Evolutionary conservation across 441 rosid species (phyloP), one percentile per base, ranked within the genome.

Genomic region (Populus hybrid): DNA sequence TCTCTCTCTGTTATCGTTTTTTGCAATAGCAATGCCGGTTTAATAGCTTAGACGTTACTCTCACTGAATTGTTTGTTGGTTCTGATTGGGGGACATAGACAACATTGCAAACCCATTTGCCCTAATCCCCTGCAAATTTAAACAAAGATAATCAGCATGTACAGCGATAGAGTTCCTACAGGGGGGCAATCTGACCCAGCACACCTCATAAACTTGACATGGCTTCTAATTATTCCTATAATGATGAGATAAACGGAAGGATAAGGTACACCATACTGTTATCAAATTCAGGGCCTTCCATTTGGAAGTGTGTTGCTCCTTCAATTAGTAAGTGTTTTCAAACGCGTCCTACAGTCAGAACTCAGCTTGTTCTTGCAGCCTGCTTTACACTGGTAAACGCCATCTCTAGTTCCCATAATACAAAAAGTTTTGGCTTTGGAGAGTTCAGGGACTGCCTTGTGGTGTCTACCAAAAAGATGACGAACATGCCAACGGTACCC

Each of bases 341-440:
- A 0, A 82, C 86, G 3, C 91, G 89, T 4, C 98, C 98, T 0
- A 78, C 84, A 0, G 97, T n/a, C 93, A 67, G 88, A 77, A n/a
- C 78, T 85, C 65, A 94, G 91, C 94, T 94, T 96, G 88, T 84
- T 91, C 85, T n/a, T 84, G 78, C 42, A 96, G 92, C n/a, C 89
- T 96, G 98, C 77, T 81, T 86, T 42, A 96, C 94, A 7, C 94
- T 92, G 1, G 98, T 96, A 80, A 96, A 96, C 21, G n/a, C 98
- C 96, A 46, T 94, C 98, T 10, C 82, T 85, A 69, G 97, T 92
- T 72, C 98, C 98, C 98, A 96, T 96, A 2, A n/a, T n/a, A 96
- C 85, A 57, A 96, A 94, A 79, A 96, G 93, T 83, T 96, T 92
- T 6, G 98, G 96, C 79, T 91, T 94, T 1, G 85, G 85, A 24